Percentiles rank a stretch among this genome's conserved stretches.
Conservation (phyloP, 1,284 basidiomycete genomes). For the Trichosporon coremiiforme region DNA sequence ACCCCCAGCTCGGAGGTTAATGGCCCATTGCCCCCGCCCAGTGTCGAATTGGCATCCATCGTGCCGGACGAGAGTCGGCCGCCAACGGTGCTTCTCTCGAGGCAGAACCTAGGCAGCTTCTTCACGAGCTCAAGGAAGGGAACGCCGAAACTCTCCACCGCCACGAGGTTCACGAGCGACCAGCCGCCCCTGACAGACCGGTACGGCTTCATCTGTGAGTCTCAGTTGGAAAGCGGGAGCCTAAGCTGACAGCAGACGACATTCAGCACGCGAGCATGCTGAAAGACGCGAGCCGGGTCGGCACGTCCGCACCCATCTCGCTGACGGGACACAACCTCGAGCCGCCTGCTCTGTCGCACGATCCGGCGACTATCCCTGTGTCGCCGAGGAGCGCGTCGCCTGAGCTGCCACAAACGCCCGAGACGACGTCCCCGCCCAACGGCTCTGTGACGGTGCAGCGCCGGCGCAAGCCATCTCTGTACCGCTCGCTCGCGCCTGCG, state of each 20-base stretch:
- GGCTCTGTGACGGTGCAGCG: conserved; percentile 8
- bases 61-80: conserved; percentile 82
- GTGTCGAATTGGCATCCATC: conserved; percentile 85
- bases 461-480: background rate
- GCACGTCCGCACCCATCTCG: conserved; percentile 48
- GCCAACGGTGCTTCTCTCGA: conserved; percentile 62
- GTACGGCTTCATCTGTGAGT: conserved; percentile 89
- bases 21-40: conserved; percentile 38
- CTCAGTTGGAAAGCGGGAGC: conserved; percentile 32
- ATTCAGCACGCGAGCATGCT: conserved; percentile 78
- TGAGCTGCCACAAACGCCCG: conserved; percentile 11
- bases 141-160: conserved; percentile 49
- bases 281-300: conserved; percentile 64
- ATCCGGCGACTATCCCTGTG: background rate
- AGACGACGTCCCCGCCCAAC: conserved; percentile 18
- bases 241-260: conserved; percentile 61
- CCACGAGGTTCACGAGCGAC: conserved; percentile 62
- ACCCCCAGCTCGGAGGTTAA: conserved; percentile 23
- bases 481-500: conserved; percentile 48
- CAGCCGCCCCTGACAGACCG: conserved; percentile 78
- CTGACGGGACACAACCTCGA: conserved; percentile 42
- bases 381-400: conserved; percentile 7
- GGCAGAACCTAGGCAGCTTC: conserved; percentile 50
- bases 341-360: background rate
- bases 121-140: conserved; percentile 47